phyloP scores from a whole-genome alignment of 2,329 filamentous ascomycete species.

The Hymenoscyphus albidus region DNA sequence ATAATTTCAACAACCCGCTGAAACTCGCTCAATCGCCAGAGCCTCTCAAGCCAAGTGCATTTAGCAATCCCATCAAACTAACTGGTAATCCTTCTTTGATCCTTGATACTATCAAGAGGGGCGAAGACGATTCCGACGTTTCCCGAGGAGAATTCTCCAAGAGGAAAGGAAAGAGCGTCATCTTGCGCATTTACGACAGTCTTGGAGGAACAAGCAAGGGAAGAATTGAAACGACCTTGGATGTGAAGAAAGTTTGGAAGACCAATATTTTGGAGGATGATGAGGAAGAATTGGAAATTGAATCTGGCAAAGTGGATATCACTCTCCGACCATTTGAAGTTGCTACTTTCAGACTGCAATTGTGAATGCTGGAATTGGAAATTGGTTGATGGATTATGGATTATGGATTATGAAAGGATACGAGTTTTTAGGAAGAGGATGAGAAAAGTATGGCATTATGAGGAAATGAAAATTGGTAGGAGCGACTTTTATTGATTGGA shows the following conservation, averaged over 20 bases:
- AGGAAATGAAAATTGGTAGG: no score
- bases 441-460: neutral
- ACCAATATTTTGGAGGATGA: constrained; percentile 89
- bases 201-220: constrained; percentile 77
- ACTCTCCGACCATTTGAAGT: constrained; percentile 79
- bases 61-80: constrained; percentile 59
- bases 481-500: neutral
- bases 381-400: neutral
- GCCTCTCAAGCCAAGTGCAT: constrained; percentile 41
- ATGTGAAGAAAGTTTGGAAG: constrained; percentile 74
- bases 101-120: constrained; percentile 87
- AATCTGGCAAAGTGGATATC: constrained; percentile 53
- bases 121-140: constrained; percentile 80
- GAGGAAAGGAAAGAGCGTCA: constrained; percentile 71
- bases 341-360: constrained; percentile 68
- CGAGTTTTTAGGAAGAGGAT: neutral
- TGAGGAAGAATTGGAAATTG: constrained; percentile 55
- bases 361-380: constrained; percentile 35
- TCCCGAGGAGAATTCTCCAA: constrained; percentile 57
- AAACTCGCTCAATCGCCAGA: constrained; percentile 46
- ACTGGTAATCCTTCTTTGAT: constrained; percentile 65
- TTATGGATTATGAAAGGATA: neutral
- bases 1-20: constrained; percentile 86
- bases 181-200: constrained; percentile 83
- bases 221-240: constrained; percentile 60